These are phyloP conservation scores for Russula sp. DNA, from an alignment of 768 basidiomycete species.

Conservation along the genomic window DNA sequence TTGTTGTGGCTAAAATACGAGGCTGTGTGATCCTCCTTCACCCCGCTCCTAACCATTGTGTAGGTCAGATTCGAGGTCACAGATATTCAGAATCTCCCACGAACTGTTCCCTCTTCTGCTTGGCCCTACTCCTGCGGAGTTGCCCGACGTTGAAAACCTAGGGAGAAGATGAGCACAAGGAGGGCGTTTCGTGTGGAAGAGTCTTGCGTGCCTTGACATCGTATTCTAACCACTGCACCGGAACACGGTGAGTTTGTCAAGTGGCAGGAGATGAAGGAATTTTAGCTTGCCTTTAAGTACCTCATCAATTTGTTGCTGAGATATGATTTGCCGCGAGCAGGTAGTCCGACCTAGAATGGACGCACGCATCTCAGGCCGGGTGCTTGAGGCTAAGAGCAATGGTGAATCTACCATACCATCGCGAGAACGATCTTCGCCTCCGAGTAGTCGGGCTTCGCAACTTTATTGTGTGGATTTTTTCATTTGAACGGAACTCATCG, in stretches of 20 bases:
- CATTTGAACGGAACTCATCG: not conserved
- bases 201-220: conserved; percentile 70
- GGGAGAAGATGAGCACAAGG: not conserved
- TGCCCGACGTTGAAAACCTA: conserved; percentile 99
- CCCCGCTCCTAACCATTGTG: conserved; percentile 50
- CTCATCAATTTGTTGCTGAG: conserved; percentile 96
- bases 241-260: not conserved
- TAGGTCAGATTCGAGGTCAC: not conserved
- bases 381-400: not conserved
- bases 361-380: not conserved
- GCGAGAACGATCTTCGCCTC: conserved; percentile 98
- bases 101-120: conserved; percentile 68
- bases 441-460: conserved; percentile 96
- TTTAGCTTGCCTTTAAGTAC: conserved; percentile 67
- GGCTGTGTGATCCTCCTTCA: conserved; percentile 87
- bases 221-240: conserved; percentile 92
- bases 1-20: conserved; percentile 88
- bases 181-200: not conserved
- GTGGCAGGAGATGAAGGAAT: not conserved
- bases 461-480: conserved; percentile 33
- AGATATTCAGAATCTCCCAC: conserved; percentile 17
- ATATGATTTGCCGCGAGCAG: conserved; percentile 98
- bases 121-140: conserved; percentile 78
- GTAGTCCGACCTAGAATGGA: conserved; percentile 72
- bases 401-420: conserved; percentile 52